These are phyloP conservation scores for Ensete glaucum DNA, from an alignment of 176 grass and related monocot genomes.

Conservation along the genomic window DNA sequence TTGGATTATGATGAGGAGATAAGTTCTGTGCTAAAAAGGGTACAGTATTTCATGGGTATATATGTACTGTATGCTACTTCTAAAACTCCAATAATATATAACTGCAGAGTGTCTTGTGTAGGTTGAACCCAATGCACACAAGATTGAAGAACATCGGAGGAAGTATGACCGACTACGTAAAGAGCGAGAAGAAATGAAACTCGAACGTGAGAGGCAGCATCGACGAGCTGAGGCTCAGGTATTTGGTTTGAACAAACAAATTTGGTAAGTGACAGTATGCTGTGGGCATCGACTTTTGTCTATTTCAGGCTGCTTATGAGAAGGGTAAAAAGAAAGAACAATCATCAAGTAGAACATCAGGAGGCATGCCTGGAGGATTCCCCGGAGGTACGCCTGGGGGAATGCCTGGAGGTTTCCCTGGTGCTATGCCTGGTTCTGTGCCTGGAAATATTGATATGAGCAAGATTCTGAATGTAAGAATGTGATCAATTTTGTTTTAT, in stretches of 20 bases:
- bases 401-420: slow-evolving; percentile 31
- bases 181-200: slow-evolving; percentile 79
- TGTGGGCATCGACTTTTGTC: slow-evolving; percentile 4
- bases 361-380: slow-evolving; percentile 31
- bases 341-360: slow-evolving; percentile 54
- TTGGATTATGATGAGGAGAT: slow-evolving; percentile 98
- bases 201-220: slow-evolving; percentile 60
- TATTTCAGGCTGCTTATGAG: slow-evolving; percentile 78
- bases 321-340: slow-evolving; percentile 81
- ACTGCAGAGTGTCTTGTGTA: slow-evolving; percentile 15
- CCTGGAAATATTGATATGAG: slow-evolving; percentile 81
- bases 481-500: not conserved
- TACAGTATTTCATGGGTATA: slow-evolving; percentile 10
- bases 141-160: slow-evolving; percentile 78
- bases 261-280: not conserved
- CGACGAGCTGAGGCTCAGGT: slow-evolving; percentile 73
- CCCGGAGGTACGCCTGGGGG: slow-evolving; percentile 46
- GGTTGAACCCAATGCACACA: slow-evolving; percentile 97
- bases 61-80: slow-evolving; percentile 1
- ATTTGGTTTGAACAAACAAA: not conserved
- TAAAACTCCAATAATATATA: not conserved
- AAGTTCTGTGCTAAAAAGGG: slow-evolving; percentile 77
- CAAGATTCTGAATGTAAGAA: slow-evolving; percentile 76
- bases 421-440: slow-evolving; percentile 47
- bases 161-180: slow-evolving; percentile 85